A percentile compares a stretch with the other conserved stretches of the same genome.
Conservation (phyloP, 192 early-diverging fungal genomes). For the Radiomyces spectabilis region DNA sequence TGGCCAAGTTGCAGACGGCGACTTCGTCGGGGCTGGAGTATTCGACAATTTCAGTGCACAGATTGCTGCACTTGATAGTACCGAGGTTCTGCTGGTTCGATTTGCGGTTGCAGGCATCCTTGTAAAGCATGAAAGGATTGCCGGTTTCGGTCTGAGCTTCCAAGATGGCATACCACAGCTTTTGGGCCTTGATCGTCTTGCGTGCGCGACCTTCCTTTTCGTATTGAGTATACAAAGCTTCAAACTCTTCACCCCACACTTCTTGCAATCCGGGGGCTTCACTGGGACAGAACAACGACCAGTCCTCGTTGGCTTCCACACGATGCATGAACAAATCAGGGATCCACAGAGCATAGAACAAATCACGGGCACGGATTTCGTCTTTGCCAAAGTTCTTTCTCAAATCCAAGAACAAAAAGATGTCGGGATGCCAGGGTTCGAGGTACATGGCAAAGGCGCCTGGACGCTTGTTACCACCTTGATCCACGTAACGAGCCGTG, state of each 20-base stretch:
- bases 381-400: slow-evolving; percentile 97
- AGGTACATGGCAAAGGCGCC: slow-evolving; percentile 97
- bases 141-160: slow-evolving; percentile 97
- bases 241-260: slow-evolving; percentile 86
- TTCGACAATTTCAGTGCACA: slow-evolving; percentile 97
- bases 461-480: slow-evolving; percentile 94
- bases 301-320: slow-evolving; percentile 83
- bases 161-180: slow-evolving; percentile 93
- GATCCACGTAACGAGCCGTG: slow-evolving; percentile 95
- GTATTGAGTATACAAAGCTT: slow-evolving; percentile 77
- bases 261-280: slow-evolving; percentile 83
- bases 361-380: slow-evolving; percentile 88
- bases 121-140: slow-evolving; percentile 97
- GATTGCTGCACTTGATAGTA: slow-evolving; percentile 94
- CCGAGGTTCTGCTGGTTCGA: slow-evolving; percentile 98
- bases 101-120: slow-evolving; percentile 97
- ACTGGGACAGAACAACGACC: slow-evolving; percentile 92
- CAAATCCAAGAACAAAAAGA: slow-evolving; percentile 93
- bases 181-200: slow-evolving; percentile 82
- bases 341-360: slow-evolving; percentile 96
- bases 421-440: slow-evolving; percentile 96
- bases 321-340: slow-evolving; percentile 95
- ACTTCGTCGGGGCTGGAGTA: slow-evolving; percentile 93
- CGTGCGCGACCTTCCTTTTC: slow-evolving; percentile 75
- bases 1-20: slow-evolving; percentile 95